phyloP scores from a whole-genome alignment of 2,329 filamentous ascomycete species.

The Diatrype stigma region DNA sequence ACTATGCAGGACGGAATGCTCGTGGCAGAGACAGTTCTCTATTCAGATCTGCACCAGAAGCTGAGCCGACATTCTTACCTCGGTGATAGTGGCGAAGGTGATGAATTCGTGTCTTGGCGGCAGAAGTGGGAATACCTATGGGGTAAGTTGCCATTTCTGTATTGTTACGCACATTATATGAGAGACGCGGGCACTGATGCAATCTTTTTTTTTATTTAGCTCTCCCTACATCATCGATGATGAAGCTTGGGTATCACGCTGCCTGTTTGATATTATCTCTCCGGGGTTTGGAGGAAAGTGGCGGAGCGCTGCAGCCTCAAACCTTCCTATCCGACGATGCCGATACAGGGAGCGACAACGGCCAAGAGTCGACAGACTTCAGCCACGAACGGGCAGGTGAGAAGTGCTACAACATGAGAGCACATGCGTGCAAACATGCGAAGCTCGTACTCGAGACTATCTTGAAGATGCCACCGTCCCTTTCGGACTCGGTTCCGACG shows the following conservation, averaged over 20 bases:
- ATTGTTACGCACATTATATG: background rate
- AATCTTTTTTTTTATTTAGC: slow-evolving; percentile 14
- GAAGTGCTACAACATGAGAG: slow-evolving; percentile 16
- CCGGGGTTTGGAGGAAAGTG: slow-evolving; percentile 25
- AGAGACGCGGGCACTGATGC: background rate
- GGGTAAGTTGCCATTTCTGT: slow-evolving; percentile 16
- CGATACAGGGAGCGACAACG: slow-evolving; percentile 10
- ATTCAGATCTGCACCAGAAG: slow-evolving; percentile 32
- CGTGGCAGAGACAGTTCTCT: slow-evolving; percentile 35
- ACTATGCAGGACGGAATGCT: slow-evolving; percentile 39
- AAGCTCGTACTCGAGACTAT: slow-evolving; percentile 27
- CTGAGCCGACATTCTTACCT: slow-evolving; percentile 26
- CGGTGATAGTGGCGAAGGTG: slow-evolving; percentile 26
- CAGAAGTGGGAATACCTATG: slow-evolving; percentile 31
- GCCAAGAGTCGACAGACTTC: slow-evolving; percentile 3
- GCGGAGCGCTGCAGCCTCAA: slow-evolving; percentile 23
- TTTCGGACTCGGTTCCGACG: slow-evolving; percentile 26
- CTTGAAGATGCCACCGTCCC: slow-evolving; percentile 26
- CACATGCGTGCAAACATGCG: slow-evolving; percentile 25
- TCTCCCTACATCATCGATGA: slow-evolving; percentile 29
- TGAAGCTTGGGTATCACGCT: slow-evolving; percentile 29
- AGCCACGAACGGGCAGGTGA: slow-evolving; percentile 3
- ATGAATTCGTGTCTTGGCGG: slow-evolving; percentile 30
- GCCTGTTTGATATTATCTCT: slow-evolving; percentile 30
- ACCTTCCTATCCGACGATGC: slow-evolving; percentile 22